Evolutionary conservation across 306 rosid species (phyloP).

Genomic region (Cucurbita argyrosperma): DNA sequence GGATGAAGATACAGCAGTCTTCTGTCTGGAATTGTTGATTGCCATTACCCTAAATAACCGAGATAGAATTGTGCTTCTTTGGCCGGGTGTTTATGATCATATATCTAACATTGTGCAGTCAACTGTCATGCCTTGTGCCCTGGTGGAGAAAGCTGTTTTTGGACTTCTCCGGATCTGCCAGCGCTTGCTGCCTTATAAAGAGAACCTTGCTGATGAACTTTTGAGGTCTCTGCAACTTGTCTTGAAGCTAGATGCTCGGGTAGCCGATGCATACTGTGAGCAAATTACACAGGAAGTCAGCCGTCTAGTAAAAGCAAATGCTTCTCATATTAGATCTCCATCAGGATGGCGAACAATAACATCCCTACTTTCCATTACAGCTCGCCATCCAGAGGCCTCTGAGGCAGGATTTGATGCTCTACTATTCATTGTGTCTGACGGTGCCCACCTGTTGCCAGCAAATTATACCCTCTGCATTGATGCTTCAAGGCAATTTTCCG

Average conservation of each 20-base stretch:
- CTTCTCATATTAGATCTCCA: conserved; percentile 87
- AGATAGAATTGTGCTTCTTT: conserved; percentile 82
- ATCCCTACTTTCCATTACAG: conserved; percentile 66
- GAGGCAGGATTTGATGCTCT: conserved; percentile 93
- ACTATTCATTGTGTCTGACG: conserved; percentile 71
- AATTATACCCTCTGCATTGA: conserved; percentile 70
- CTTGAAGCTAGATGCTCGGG: conserved; percentile 93
- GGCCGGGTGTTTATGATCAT: conserved; percentile 98
- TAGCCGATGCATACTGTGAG: conserved; percentile 92
- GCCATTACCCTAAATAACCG: conserved; percentile 90
- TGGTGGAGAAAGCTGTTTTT: conserved; percentile 96
- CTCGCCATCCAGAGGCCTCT: conserved; percentile 86
- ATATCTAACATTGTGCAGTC: conserved; percentile 86
- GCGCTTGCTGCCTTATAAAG: conserved; percentile 95
- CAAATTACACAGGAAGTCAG: conserved; percentile 95
- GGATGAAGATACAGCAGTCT: conserved; percentile 98
- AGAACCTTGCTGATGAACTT: conserved; percentile 89
- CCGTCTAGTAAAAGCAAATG: conserved; percentile 91
- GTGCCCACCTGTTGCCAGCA: conserved; percentile 74
- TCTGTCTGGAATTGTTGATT: conserved; percentile 87
- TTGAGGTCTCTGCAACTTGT: conserved; percentile 89
- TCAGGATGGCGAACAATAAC: conserved; percentile 92
- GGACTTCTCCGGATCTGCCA: conserved; percentile 93
- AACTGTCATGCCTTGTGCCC: conserved; percentile 83
- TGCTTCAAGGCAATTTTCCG: conserved; percentile 87